Base-by-base conservation (phyloP, 78 protist genomes). In the Pigoraptor vietnamica region DNA sequence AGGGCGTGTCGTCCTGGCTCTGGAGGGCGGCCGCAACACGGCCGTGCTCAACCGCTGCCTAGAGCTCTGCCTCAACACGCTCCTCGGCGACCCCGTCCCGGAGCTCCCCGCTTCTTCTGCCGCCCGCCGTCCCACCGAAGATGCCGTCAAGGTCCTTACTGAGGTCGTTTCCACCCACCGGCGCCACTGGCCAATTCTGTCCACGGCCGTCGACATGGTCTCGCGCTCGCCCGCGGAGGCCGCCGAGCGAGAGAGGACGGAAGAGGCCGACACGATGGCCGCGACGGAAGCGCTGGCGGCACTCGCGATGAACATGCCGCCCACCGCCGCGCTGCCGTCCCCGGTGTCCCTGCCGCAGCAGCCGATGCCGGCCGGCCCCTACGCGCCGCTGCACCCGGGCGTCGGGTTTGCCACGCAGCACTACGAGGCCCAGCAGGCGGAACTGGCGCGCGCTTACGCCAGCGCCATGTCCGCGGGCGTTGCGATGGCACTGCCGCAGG, bases 11-110 rank as follows among this genome's bases (percentile, higher is more conserved):
- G 92, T 90, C 23, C 36, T 82, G 21, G 56, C 81, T 1, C 92
- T 90, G 23, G 92, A 90, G 88, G 92, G 92, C 89, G 92, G 92
- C 40, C 39, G 39, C 39, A 36, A 55, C 33, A 25, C 90, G 37
- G 1, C 39, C 0, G 89, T 38, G 29, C 55, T 90, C 36, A 32
- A 2, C n/a, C n/a, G n/a, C 14, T 81, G 86, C 86, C 6, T 48
- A 14, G 67, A 48, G 6, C 29, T 14, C 29, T 48, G 67, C 67
- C 29, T 48, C 29, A 14, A 6, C 67, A 21, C 67, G 67, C 67
- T 48, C 14, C 67, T 48, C 14, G 67, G 67, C 14, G 67, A 48
- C 14, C 67, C 67, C 6, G 29, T 48, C 67, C 67, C 67, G 6
- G 67, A 48, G 6, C 67, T 48, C 29, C 67, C 67, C 14, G 29